Base-by-base conservation (phyloP, 2,329 filamentous ascomycete species). In the Dendrostoma leiphaemia region DNA sequence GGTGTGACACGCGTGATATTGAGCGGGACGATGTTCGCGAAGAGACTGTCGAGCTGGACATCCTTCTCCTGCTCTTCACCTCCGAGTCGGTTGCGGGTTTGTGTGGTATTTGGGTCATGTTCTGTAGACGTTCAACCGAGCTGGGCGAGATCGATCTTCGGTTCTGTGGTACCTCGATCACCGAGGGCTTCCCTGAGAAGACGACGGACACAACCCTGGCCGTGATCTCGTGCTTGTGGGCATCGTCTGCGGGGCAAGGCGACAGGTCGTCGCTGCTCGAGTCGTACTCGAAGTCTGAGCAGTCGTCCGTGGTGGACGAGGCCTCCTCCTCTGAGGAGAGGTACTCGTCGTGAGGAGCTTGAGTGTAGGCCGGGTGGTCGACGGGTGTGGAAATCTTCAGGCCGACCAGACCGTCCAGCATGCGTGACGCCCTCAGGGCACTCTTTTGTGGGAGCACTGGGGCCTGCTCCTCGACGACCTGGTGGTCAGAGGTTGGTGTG, bases 251-350 rank as follows among this genome's bases (percentile, higher is more conserved):
- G 4, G 61, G 58, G 9, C 63, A 59, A 54, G 54, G 41, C n/a
- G 49, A 37, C 40, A 48, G 32, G 44, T 57, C 57, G 37, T 59
- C 57, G 40, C 52, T 59, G 49, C 57, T 56, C 43, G 65, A 67
- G 55, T 72, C 73, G 57, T 71, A 72, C 48, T 79, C 77, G 62
- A 77, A 77, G 62, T 83, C 79, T 52, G 81, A 84, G 58, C 79
- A 79, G 67, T 83, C 78, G 66, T 83, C 83, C 43, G 80, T 79
- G 17, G 80, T 82, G 1, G 83, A 83, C 1, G 83, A 86, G 28
- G 77, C 82, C 59, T 86, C 84, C 64, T 87, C 84, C 60, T 87
- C 84, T 0, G 82, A 85, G 2, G 83, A 86, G 24, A 87, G 77
- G 66, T 87, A 87, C 54, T 82, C 63, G 53, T 84, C 79, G 65